These are phyloP conservation scores for Xylaria nigripes DNA, from an alignment of 495 filamentous ascomycete genomes.

Conservation along the genomic window DNA sequence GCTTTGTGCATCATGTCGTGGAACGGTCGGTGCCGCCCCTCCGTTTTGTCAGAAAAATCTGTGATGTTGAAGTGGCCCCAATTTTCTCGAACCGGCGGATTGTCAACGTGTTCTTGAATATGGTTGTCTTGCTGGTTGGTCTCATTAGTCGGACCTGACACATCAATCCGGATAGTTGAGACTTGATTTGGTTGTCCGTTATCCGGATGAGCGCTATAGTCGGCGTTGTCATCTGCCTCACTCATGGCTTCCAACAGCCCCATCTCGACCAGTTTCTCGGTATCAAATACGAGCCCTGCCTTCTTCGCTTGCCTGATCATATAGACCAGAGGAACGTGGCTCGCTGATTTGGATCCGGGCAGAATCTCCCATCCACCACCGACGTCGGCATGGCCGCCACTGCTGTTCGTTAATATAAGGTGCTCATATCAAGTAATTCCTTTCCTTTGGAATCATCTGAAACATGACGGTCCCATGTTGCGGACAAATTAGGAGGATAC, in stretches of 20 bases:
- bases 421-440: background rate
- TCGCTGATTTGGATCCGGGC: slow-evolving; percentile 51
- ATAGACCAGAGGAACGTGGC: slow-evolving; percentile 71
- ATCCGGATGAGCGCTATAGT: background rate
- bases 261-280: slow-evolving; percentile 57
- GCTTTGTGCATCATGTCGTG: slow-evolving; percentile 49
- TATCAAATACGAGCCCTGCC: slow-evolving; percentile 65
- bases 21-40: slow-evolving; percentile 29
- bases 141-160: slow-evolving; percentile 19
- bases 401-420: background rate
- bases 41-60: slow-evolving; percentile 11
- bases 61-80: slow-evolving; percentile 16
- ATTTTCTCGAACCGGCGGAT: background rate
- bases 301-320: slow-evolving; percentile 74
- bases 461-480: background rate
- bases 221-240: slow-evolving; percentile 12
- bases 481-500: background rate
- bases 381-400: slow-evolving; percentile 70
- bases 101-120: background rate
- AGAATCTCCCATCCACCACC: slow-evolving; percentile 73
- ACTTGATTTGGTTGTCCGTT: slow-evolving; percentile 9
- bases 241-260: slow-evolving; percentile 40
- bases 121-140: slow-evolving; percentile 13
- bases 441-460: background rate
- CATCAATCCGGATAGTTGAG: slow-evolving; percentile 32